Conservation (phyloP, 1,139 yeast genomes). For the Yamadazyma kanchanaburiensis region DNA sequence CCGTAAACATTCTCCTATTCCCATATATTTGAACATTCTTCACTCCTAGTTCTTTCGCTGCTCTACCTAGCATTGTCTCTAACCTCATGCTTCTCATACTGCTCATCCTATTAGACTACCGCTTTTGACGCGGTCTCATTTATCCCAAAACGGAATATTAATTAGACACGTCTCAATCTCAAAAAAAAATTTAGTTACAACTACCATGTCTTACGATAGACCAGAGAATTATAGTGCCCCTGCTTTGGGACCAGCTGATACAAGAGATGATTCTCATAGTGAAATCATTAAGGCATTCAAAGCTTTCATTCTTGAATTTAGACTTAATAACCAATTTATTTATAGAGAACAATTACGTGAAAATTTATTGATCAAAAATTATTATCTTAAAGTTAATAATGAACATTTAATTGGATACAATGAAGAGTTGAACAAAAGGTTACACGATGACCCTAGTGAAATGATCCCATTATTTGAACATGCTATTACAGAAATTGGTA, state of each 20-base stretch:
- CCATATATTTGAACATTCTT: too few relatives aligned
- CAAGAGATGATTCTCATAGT: slow-evolving; percentile 64
- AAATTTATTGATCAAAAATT: slow-evolving; percentile 75
- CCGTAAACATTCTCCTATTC: too few relatives aligned
- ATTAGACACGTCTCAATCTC: slow-evolving; percentile 14
- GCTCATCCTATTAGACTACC: too few relatives aligned
- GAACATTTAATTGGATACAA: slow-evolving; percentile 86
- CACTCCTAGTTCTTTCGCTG: too few relatives aligned
- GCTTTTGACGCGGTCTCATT: slow-evolving; percentile 12
- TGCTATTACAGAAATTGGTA: slow-evolving; percentile 90
- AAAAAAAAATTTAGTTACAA: slow-evolving; percentile 2
- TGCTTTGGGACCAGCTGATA: slow-evolving; percentile 79
- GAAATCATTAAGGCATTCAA: slow-evolving; percentile 81
- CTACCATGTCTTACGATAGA: slow-evolving; percentile 71
- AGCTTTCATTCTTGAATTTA: slow-evolving; percentile 79
- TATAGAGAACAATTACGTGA: slow-evolving; percentile 93
- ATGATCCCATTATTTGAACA: slow-evolving; percentile 85
- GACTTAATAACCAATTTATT: slow-evolving; percentile 76
- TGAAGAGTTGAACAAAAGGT: slow-evolving; percentile 81
- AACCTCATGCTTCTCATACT: too few relatives aligned
- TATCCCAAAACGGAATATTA: slow-evolving; percentile 19
- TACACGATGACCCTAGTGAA: slow-evolving; percentile 85
- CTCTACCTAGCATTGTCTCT: too few relatives aligned
- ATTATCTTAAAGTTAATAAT: slow-evolving; percentile 69
- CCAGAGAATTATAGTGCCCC: slow-evolving; percentile 80